These are phyloP conservation scores for Fusarium xylarioides DNA, from an alignment of 2,329 filamentous ascomycete species.

Conservation along the genomic window DNA sequence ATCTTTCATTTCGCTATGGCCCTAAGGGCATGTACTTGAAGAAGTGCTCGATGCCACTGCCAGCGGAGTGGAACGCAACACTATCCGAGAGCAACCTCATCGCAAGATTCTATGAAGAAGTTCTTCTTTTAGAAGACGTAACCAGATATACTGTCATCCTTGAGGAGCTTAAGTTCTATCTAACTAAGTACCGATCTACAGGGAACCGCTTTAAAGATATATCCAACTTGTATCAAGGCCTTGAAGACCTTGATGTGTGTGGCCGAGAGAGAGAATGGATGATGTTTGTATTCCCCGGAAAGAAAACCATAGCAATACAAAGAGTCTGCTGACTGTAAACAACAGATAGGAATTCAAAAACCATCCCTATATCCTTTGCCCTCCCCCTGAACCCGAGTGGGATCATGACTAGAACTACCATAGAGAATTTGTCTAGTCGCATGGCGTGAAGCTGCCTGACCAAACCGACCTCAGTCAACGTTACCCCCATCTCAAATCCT, in stretches of 20 bases:
- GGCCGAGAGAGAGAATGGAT: not conserved
- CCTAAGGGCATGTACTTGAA: no score
- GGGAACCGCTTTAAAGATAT: no score
- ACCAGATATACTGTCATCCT: not conserved
- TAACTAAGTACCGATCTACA: no score
- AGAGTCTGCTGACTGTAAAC: rapidly evolving
- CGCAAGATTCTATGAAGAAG: not conserved
- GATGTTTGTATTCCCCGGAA: not conserved
- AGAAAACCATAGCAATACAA: not conserved
- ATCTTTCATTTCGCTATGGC: no score
- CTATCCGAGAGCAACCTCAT: not conserved
- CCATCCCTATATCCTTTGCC: no score
- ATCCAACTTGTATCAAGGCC: not conserved
- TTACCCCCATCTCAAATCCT: rapidly evolving
- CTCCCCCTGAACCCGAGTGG: no score
- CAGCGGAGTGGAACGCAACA: not conserved
- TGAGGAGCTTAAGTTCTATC: no score
- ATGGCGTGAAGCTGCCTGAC: not conserved
- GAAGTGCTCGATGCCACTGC: no score
- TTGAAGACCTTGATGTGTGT: not conserved
- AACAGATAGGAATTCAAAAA: rapidly evolving
- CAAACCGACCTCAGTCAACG: not conserved
- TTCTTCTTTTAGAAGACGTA: not conserved
- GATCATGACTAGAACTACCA: no score
- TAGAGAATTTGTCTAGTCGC: no score